Percentiles rank a stretch among this genome's conserved stretches.
Evolutionary conservation across 1,139 yeast species (phyloP).

Genomic region (Geotrichum europaeum): DNA sequence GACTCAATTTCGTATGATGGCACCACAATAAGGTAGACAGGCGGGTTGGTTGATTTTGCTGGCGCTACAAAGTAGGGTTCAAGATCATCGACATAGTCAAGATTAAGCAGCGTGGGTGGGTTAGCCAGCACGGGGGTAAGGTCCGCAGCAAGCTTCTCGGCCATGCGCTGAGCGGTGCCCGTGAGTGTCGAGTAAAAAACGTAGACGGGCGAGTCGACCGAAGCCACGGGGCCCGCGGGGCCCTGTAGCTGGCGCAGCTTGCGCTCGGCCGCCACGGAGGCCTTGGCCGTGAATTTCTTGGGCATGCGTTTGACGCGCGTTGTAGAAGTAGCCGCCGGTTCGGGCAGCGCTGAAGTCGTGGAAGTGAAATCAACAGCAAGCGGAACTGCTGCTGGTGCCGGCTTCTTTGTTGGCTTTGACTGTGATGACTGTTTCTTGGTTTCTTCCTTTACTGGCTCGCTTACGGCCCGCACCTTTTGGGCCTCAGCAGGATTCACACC

Average conservation of each 20-base stretch:
- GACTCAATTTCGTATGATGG: slow-evolving; percentile 94
- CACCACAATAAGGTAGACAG: slow-evolving; percentile 65
- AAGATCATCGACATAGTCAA: slow-evolving; percentile 79
- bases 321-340: slow-evolving; percentile 19
- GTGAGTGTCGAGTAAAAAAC: slow-evolving; percentile 82
- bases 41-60: slow-evolving; percentile 32
- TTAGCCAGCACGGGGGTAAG: slow-evolving; percentile 38
- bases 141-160: slow-evolving; percentile 32
- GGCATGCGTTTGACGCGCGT: slow-evolving; percentile 18
- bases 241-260: slow-evolving; percentile 27
- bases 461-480: not conserved
- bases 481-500: not conserved
- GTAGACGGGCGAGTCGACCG: slow-evolving; percentile 36
- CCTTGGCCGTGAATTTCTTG: slow-evolving; percentile 26
- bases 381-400: slow-evolving; percentile 16
- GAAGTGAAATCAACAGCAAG: slow-evolving; percentile 43
- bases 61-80: slow-evolving; percentile 74
- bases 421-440: not conserved
- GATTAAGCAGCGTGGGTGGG: slow-evolving; percentile 54
- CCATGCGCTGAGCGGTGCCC: slow-evolving; percentile 71
- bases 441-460: not conserved
- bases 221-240: slow-evolving; percentile 25
- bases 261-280: slow-evolving; percentile 17
- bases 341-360: slow-evolving; percentile 9
- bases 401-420: not conserved